Base-by-base conservation (phyloP, 2,329 filamentous ascomycete species). In the Penicillium sp. region DNA sequence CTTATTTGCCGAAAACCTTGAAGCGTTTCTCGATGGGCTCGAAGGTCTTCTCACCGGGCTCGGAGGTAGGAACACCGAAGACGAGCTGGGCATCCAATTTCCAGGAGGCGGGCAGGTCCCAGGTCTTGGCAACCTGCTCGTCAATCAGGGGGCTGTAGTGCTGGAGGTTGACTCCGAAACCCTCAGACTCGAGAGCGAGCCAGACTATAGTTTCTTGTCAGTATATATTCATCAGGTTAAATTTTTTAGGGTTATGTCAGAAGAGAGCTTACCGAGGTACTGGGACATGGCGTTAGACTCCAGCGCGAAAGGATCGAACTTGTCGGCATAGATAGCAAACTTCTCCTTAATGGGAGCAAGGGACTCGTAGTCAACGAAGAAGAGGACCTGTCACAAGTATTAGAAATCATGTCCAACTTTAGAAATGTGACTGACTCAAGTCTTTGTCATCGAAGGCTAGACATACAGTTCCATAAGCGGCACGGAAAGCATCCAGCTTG, bases 121-220 rank as follows among this genome's bases (percentile, higher is more conserved):
- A 96, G 67, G 86, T 81, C 64, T 80, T 80, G 53, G 83, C 78
- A 54, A 92, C 87, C 81, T 88, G 86, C 68, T 84, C 83, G 78
- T 96, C 90, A 66, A 96, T 85, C 63, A 96, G 77, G 25, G 91
- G 91, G 85, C 91, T 94, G 84, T 96, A 96, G 82, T 96, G 92
- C 84, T 96, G 92, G 49, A 96, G 84, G 83, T 93, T 96, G 76
- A 88, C 90, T 64, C 92, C 92, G 55, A 95, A 83, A 38, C 92
- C 92, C 78, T 95, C 91, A 63, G 88, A 84, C 80, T 92, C 88
- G 55, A 96, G 86, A 1, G 90, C 90, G 37, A 87, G 87, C 92
- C 92, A 96, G 65, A 91, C 73, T 67, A 31, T 5, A 37, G 4
- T 2, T 12, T 6, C 28, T 10, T 10, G 54, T 67, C 55, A 66